Evolutionary conservation across 345 rosid species (phyloP), one percentile per base, ranked within the genome.

Genomic region (Gossypium herbaceum): DNA sequence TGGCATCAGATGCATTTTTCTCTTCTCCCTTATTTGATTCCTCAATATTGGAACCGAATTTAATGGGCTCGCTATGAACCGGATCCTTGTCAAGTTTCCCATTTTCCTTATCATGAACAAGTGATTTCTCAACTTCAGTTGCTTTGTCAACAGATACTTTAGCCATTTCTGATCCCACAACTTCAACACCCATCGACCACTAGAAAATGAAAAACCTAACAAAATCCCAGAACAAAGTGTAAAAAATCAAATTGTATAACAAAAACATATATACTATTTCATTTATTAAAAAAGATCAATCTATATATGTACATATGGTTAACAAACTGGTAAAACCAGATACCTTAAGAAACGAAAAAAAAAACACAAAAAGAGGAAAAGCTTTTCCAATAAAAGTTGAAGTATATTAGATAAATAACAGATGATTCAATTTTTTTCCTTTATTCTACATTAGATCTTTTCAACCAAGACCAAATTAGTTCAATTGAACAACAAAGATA

Each of bases 101-200:
- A 75, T 88, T 89, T 56, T 81, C 85, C 56, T 81, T 84, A 74
- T 82, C 85, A 22, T 73, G 81, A 55, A 50, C 34, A 66, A 69
- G 16, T 27, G 84, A 63, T 55, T 72, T 82, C 25, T 83, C 85
- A 11, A 74, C 84, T 64, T 83, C 88, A 11, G 75, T 44, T 6
- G 82, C 82, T 25, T 82, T 81, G 62, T 60, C 92, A 27, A 84
- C 77, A 15, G 93, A 84, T 73, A 81, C 85, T 29, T 86, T 86
- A 29, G 84, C 92, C 86, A 83, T 86, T 82, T 94, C 97, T 62
- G 87, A 85, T 77, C 87, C 91, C 75, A 82, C 86, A 75, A 88
- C 92, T 87, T 91, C 98, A 58, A 90, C 89, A 51, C 91, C 92
- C 97, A 94, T 94, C 65, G 73, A 76, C 74, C 80, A 73, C 67